phyloP scores from a whole-genome alignment of 2,329 filamentous ascomycete species.

The Fusarium foetens region DNA sequence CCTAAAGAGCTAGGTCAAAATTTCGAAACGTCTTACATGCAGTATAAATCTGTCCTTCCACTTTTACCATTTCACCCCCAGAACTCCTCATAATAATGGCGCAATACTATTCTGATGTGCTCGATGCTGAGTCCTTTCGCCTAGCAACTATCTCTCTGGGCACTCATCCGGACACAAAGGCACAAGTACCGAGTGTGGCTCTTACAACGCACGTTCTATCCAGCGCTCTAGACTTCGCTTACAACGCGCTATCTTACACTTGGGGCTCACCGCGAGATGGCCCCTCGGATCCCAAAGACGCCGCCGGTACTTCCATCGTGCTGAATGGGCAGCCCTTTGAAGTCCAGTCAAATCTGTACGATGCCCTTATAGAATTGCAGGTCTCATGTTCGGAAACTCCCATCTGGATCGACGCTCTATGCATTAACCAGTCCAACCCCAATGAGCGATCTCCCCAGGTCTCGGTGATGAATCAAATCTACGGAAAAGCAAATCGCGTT shows the following conservation, averaged over 20 bases:
- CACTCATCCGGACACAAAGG: fast-evolving
- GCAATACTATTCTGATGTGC: background rate
- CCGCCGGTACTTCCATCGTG: fast-evolving
- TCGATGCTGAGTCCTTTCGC: background rate
- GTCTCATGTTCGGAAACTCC: background rate
- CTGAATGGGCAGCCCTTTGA: background rate
- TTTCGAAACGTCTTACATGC: background rate
- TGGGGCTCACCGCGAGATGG: background rate
- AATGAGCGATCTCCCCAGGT: background rate
- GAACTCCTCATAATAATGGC: background rate
- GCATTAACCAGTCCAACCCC: constrained; percentile 1
- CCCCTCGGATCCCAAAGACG: fast-evolving
- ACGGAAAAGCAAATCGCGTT: background rate
- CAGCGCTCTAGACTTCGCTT: background rate
- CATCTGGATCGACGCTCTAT: constrained; percentile 6
- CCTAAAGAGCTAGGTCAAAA: background rate
- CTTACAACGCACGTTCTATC: background rate
- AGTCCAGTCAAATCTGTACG: background rate
- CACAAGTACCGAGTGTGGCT: background rate
- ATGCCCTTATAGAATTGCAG: background rate
- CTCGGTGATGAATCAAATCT: background rate
- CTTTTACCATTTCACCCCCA: background rate
- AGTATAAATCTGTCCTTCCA: background rate
- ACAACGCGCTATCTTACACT: constrained; percentile 10
- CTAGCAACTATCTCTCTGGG: background rate